Evolutionary conservation across 2,329 filamentous ascomycete genomes (phyloP).

Genomic region (Colletotrichum sp.): DNA sequence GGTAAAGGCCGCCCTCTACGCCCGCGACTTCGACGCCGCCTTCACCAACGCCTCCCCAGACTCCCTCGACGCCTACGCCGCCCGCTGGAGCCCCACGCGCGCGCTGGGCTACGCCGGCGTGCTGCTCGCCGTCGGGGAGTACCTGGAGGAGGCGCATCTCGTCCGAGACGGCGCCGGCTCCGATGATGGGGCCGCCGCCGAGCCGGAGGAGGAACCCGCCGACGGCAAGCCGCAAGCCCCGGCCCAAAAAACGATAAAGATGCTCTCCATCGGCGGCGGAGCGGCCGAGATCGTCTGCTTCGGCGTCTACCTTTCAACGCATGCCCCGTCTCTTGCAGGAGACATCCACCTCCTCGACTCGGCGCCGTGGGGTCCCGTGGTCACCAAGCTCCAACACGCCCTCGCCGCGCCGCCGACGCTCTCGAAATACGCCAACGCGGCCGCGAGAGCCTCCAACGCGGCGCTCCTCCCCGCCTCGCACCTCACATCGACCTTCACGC

Average conservation of each 20-base stretch:
- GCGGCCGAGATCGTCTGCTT: slow-evolving; percentile 66
- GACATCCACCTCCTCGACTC: slow-evolving; percentile 76
- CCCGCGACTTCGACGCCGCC: slow-evolving; percentile 80
- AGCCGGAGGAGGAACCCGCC: background rate
- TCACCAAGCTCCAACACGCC: slow-evolving; percentile 59
- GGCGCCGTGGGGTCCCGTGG: slow-evolving; percentile 74
- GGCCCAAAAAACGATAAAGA: slow-evolving; percentile 29
- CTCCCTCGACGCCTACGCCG: slow-evolving; percentile 81
- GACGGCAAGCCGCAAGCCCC: background rate
- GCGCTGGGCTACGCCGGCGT: slow-evolving; percentile 78
- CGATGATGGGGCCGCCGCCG: background rate
- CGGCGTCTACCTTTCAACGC: slow-evolving; percentile 42
- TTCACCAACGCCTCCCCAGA: slow-evolving; percentile 63
- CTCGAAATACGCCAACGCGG: slow-evolving; percentile 57
- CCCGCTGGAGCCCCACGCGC: slow-evolving; percentile 87
- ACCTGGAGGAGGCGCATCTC: slow-evolving; percentile 30
- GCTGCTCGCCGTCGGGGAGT: slow-evolving; percentile 41
- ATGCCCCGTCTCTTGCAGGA: slow-evolving; percentile 24
- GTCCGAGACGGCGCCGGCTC: background rate
- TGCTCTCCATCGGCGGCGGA: slow-evolving; percentile 60
- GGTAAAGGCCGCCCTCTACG: slow-evolving; percentile 85
- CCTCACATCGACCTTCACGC: slow-evolving; percentile 46
- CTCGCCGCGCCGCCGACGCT: slow-evolving; percentile 57
- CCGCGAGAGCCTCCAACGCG: slow-evolving; percentile 46
- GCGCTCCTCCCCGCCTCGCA: slow-evolving; percentile 44